Base-by-base conservation (phyloP, 257 asterid genomes). In the Nicotiana paniculata region DNA sequence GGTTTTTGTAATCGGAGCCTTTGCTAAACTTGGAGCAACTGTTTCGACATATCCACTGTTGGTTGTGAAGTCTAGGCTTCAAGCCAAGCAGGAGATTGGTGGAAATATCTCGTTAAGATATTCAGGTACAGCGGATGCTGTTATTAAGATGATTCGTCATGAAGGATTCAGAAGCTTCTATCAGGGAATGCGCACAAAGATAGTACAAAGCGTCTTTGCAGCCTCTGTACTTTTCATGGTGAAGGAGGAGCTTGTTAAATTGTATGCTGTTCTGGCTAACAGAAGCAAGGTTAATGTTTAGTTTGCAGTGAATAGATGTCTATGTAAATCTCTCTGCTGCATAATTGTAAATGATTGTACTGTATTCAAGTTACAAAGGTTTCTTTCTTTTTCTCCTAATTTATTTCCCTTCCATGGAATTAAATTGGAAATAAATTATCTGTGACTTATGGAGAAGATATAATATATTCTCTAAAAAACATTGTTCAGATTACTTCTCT, bases 41-140 rank as follows among this genome's bases (percentile, higher is more conserved):
- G 84, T 95, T 77, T 89, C 86, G 82, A 95, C 98, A 83, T 95
- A 95, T 84, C 98, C 98, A 33, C 88, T 95, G 86, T 88, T 95
- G 85, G 98, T 95, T 72, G 98, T 95, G 92, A 97, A 95, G 98
- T 90, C 98, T n/a, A 90, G 98, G 85, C 98, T 95, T 85, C 98
- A 95, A 92, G 98, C 98, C 54, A 95, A 91, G 89, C 98, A 95
- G 91, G 98, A 95, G 82, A 93, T 95, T 77, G 96, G 98, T 69
- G 95, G 96, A 77, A 91, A 88, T 84, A 46, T 85, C 33, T 90
- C 96, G 18, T 86, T 87, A 82, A 88, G 97, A 93, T 95, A 95
- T 87, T 91, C 98, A 90, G 98, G 98, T 70, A 95, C 98, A 21
- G 4, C 86, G 32, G 98, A 95, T 90, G 98, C 98, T 77, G 88